Percentiles rank a stretch among this genome's conserved stretches.
These are phyloP conservation scores for Exophiala sideris DNA, from an alignment of 2,329 filamentous ascomycete genomes.

Conservation along the genomic window DNA sequence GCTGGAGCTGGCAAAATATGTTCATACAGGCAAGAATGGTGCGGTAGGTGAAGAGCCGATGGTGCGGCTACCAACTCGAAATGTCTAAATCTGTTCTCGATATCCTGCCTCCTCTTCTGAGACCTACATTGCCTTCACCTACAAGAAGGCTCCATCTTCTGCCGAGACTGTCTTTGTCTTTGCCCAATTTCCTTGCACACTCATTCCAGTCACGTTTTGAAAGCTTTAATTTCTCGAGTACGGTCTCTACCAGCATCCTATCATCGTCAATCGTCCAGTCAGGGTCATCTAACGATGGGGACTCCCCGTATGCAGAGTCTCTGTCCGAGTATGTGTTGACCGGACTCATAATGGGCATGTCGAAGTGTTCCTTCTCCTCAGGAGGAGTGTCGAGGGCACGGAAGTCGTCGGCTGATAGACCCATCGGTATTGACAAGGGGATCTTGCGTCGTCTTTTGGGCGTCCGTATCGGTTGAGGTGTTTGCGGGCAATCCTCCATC, in stretches of 20 bases:
- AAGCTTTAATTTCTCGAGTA: constrained; percentile 44
- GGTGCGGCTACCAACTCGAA: constrained; percentile 17
- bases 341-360: constrained; percentile 20
- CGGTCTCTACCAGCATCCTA: constrained; percentile 40
- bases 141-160: constrained; percentile 43
- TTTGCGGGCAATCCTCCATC: constrained; percentile 20
- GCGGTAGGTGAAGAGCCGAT: not conserved
- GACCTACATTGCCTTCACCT: constrained; percentile 42
- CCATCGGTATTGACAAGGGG: constrained; percentile 44
- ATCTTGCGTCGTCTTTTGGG: constrained; percentile 44
- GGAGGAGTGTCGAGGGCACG: constrained; percentile 35
- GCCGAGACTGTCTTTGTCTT: constrained; percentile 40
- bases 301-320: constrained; percentile 21
- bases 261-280: constrained; percentile 43
- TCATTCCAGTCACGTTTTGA: constrained; percentile 45
- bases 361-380: constrained; percentile 24
- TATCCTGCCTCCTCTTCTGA: constrained; percentile 29
- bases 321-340: constrained; percentile 8
- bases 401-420: constrained; percentile 43
- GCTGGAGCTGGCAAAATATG: constrained; percentile 12
- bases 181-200: constrained; percentile 42
- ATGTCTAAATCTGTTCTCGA: constrained; percentile 23
- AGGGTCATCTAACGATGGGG: constrained; percentile 15
- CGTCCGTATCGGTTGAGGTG: constrained; percentile 31
- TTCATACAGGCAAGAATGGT: not conserved